These are phyloP conservation scores for Globisporangium polare DNA, from an alignment of 352 stramenopile species.

Conservation along the genomic window DNA sequence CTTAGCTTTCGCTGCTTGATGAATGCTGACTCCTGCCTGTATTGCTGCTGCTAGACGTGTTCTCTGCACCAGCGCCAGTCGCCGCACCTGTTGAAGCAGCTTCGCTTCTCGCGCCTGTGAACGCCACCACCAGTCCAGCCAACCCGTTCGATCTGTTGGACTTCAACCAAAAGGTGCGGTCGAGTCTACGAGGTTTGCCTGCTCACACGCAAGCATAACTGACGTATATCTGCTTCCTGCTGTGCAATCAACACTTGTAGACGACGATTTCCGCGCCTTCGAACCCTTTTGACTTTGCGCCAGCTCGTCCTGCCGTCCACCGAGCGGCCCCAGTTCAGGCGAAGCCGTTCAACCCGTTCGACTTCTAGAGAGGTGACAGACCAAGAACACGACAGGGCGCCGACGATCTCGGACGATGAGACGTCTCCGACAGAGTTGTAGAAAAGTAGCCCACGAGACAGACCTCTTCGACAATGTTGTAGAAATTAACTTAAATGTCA, in stretches of 20 bases:
- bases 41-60: neutral
- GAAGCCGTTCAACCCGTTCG: slow-evolving; percentile 52
- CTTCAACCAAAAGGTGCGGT: slow-evolving; percentile 32
- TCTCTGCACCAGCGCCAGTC: neutral
- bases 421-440: no score
- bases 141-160: slow-evolving; percentile 39
- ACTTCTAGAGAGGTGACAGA: slow-evolving; percentile 41
- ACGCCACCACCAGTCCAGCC: slow-evolving; percentile 9
- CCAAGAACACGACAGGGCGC: no score
- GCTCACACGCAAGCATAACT: neutral
- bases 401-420: no score
- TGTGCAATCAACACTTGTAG: slow-evolving; percentile 2
- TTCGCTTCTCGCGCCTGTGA: slow-evolving; percentile 3
- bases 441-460: no score
- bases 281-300: slow-evolving; percentile 33
- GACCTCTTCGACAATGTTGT: no score
- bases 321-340: slow-evolving; percentile 3
- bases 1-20: neutral
- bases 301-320: neutral
- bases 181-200: neutral
- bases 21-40: neutral
- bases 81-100: neutral
- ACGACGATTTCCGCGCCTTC: slow-evolving; percentile 21
- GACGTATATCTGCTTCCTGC: neutral
- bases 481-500: no score